These are phyloP conservation scores for Leccinellum albellum DNA, from an alignment of 768 basidiomycete genomes.

Conservation along the genomic window DNA sequence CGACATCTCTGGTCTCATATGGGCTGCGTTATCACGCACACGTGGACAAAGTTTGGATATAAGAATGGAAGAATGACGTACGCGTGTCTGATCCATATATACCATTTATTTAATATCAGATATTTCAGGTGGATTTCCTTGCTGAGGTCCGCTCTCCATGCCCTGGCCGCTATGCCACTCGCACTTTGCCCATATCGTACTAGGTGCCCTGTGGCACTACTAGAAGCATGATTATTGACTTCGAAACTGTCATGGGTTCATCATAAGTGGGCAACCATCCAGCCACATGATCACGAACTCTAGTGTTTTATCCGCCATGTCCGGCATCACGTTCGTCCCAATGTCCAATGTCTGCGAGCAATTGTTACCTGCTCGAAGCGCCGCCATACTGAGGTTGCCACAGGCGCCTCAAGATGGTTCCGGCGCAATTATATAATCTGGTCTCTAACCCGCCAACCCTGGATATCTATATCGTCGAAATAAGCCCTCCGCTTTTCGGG, in stretches of 20 bases:
- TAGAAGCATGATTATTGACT: too few species aligned
- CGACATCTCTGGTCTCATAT: constrained; percentile 62
- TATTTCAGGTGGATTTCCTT: neutral
- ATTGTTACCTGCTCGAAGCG: neutral
- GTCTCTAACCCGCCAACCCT: neutral
- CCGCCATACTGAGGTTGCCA: neutral
- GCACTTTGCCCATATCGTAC: neutral
- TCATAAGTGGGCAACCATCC: neutral
- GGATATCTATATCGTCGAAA: neutral
- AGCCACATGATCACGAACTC: neutral
- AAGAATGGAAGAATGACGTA: neutral
- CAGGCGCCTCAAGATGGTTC: neutral
- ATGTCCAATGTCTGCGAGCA: neutral
- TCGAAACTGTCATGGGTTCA: neutral
- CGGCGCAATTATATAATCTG: neutral
- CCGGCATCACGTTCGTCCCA: too few species aligned
- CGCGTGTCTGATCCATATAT: neutral
- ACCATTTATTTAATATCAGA: neutral
- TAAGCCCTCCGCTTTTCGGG: neutral
- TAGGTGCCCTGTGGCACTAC: too few species aligned
- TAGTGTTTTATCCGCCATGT: neutral
- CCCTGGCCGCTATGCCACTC: neutral
- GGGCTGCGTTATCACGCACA: constrained; percentile 52
- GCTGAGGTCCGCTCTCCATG: neutral
- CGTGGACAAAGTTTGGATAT: constrained; percentile 1